Evolutionary conservation across 139 green algal species (phyloP), one percentile per base, ranked within the genome.

Genomic region (Chlamydomonas eustigma): DNA sequence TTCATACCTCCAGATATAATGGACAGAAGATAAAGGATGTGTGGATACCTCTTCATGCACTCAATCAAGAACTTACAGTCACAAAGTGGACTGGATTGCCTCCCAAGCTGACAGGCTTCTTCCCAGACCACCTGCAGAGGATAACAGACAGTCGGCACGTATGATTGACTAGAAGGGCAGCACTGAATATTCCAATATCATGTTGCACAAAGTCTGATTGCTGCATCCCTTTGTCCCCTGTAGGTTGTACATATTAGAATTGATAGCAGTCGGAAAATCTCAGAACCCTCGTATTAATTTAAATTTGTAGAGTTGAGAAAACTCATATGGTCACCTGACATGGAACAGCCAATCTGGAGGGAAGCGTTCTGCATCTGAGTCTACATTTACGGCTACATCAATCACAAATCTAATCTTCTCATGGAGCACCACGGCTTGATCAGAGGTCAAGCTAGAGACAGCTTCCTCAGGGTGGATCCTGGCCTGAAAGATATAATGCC

Each of bases 261-360:
- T 12, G 12, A 58, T 28, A 12, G 44, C 44, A 58, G 44, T 18
- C 44, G 44, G 12, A 58, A 18, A n/a, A n/a, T n/a, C n/a, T 18
- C 44, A 58, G 44, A 58, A 28, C 44, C 18, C 12, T 18, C 44
- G 18, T 12, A 58, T 58, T 18, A 28, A 58, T 18, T 18, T 58
- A 18, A 58, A 12, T 18, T 58, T 28, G 18, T 18, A 58, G 44
- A 58, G 12, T 18, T 70, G 18, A 24, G 25, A 34, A 28, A 32
- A 24, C 58, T 35, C 6, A 70, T 6, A 32, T 39, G 6, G 24
- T 32, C 79, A 93, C 76, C 91, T 70, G 66, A 84, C 71, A 68
- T 96, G 89, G 68, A 98, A 98, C 30, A 98, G 81, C 93, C 93
- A 98, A 36, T 80, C 66, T 37, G 36, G 4, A 6, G 68, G 68